Evolutionary conservation across 768 basidiomycete species (phyloP).

Genomic region (Asterophora parasitica): DNA sequence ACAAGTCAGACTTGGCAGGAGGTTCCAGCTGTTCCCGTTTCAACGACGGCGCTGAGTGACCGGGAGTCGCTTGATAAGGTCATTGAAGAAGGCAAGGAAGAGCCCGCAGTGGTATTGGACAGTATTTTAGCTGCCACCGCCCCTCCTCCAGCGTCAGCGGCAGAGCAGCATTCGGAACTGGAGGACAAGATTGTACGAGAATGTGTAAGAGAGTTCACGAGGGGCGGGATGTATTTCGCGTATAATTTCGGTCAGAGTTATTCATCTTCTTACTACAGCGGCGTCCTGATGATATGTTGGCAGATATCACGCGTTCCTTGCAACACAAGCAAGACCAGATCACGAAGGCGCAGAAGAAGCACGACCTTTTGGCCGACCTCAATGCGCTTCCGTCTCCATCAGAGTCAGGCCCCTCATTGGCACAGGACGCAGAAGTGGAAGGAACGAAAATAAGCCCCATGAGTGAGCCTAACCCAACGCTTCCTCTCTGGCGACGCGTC

Average conservation of each 20-base stretch:
- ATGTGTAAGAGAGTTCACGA: slow-evolving; percentile 68
- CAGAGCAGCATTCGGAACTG: slow-evolving; percentile 69
- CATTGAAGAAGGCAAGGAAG: slow-evolving; percentile 40
- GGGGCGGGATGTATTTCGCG: slow-evolving; percentile 88
- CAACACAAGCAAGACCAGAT: slow-evolving; percentile 74
- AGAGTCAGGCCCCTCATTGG: slow-evolving; percentile 17
- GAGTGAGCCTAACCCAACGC: slow-evolving; percentile 66
- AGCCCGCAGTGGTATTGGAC: slow-evolving; percentile 49
- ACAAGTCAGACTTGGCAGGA: slow-evolving; percentile 12
- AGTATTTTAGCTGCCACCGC: slow-evolving; percentile 57
- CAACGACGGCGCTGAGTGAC: slow-evolving; percentile 20
- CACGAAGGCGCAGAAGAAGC: slow-evolving; percentile 51
- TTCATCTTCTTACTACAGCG: neutral
- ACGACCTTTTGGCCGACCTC: slow-evolving; percentile 56
- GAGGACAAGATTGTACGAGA: slow-evolving; percentile 83
- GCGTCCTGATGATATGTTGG: neutral
- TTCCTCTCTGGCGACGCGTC: slow-evolving; percentile 89
- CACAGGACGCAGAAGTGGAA: slow-evolving; percentile 7
- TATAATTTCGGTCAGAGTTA: slow-evolving; percentile 68
- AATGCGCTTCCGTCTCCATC: slow-evolving; percentile 39
- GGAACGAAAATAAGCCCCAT: slow-evolving; percentile 43
- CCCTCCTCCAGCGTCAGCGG: slow-evolving; percentile 53
- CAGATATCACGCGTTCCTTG: slow-evolving; percentile 80
- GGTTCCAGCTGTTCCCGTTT: slow-evolving; percentile 12
- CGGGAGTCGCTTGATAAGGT: slow-evolving; percentile 37